phyloP scores from a whole-genome alignment of 2,329 filamentous ascomycete genomes.

The Coleophoma crateriformis region DNA sequence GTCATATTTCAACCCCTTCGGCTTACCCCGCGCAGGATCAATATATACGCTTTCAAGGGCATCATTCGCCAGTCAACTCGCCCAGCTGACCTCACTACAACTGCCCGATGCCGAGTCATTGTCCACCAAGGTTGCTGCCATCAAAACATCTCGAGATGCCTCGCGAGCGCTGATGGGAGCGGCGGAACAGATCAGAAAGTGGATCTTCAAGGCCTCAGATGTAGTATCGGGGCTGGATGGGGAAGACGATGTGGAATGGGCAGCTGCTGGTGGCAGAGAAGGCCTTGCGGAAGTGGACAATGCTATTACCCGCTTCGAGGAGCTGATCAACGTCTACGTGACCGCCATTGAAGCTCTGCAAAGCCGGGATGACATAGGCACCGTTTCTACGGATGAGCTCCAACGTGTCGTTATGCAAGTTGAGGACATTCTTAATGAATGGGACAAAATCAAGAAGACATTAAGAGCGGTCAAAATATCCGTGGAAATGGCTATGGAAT shows the following conservation, averaged over 20 bases:
- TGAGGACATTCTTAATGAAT: conserved; percentile 79
- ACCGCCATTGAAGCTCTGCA: conserved; percentile 91
- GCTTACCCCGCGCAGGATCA: conserved; percentile 68
- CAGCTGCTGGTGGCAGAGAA: conserved; percentile 78
- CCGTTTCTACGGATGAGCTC: conserved; percentile 66
- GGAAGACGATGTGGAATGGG: conserved; percentile 97
- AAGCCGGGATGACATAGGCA: conserved; percentile 66
- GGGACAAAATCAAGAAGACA: conserved; percentile 74
- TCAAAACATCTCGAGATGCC: conserved; percentile 79
- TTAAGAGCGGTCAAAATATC: conserved; percentile 79
- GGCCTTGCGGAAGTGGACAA: conserved; percentile 68
- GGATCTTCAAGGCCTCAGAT: conserved; percentile 89
- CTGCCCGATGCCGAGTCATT: conserved; percentile 81
- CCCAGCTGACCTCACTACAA: conserved; percentile 84
- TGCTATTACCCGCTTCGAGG: conserved; percentile 79
- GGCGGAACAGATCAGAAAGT: conserved; percentile 86
- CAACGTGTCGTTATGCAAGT: conserved; percentile 77
- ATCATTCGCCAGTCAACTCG: conserved; percentile 89
- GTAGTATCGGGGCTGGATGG: conserved; percentile 86
- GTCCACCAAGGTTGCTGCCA: conserved; percentile 76
- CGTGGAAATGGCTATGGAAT: conserved; percentile 97
- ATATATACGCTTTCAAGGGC: conserved; percentile 90
- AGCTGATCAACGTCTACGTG: conserved; percentile 87
- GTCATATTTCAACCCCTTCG: conserved; percentile 62
- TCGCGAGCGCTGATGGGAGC: conserved; percentile 78